Base-by-base conservation (phyloP, 768 basidiomycete species). In the Galerina marginata region DNA sequence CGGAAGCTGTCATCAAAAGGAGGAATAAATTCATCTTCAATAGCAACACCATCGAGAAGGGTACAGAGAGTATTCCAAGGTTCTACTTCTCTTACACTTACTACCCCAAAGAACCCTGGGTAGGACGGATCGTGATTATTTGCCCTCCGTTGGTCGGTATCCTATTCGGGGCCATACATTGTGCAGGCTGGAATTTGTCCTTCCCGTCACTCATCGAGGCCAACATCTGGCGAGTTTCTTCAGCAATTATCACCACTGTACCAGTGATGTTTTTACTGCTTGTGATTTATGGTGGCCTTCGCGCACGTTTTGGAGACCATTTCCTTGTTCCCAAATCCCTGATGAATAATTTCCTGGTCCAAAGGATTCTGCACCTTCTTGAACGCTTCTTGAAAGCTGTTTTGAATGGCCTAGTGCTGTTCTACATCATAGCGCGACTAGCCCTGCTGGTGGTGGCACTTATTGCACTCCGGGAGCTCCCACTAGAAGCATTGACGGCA, bases 91-190 rank as follows among this genome's bases (percentile, higher is more conserved):
- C 20, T 23, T n/a, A 54, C 38, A 26, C 10, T 20, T 42, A n/a
- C 38, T 11, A 40, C 52, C 7, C 36, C 37, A 10, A 40, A 54
- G 39, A 39, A 38, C 38, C 15, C 20, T 20, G 36, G 38, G 38
- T 38, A n/a, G 20, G 39, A 43, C 23, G 33, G 52, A 5, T 42
- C 52, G 38, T 16, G 6, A 29, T 54, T 51, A 36, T 56, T 4
- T 38, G 50, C 39, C 43, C 29, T 29, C 29, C 29, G 6, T 29
- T 57, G 9, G 39, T 62, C 12, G 59, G 46, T 6, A 48, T 52
- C 4, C 23, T 69, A 20, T 74, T 74, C 43, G 73, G 72, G 5
- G 68, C 44, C n/a, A 59, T 74, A 14, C 72, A 74, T 52, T 70
- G 67, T 42, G 44, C 62, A 4, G 68, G 67, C n/a, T 72, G 71